phyloP scores from a whole-genome alignment of 192 early-diverging fungal species.

The Mortierella alpina region DNA sequence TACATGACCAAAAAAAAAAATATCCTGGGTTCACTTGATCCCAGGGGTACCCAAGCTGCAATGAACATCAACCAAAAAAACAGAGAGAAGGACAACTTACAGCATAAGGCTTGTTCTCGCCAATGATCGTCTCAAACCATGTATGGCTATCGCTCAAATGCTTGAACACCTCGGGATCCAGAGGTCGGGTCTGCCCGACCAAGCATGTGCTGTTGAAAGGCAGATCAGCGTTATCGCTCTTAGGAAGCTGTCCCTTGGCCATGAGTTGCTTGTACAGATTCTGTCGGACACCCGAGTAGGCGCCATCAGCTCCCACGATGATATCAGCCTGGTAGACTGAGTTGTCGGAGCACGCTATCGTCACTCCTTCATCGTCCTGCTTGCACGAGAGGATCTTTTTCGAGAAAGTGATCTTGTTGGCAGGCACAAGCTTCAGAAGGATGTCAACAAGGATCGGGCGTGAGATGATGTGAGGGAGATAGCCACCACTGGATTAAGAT shows the following conservation, averaged over 20 bases:
- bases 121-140: not conserved
- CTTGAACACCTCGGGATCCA: not conserved
- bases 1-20: too few relatives aligned
- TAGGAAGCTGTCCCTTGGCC: not conserved
- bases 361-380: not conserved
- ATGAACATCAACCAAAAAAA: not conserved
- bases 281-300: constrained; percentile 17
- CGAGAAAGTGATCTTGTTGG: not conserved
- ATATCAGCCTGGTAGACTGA: not conserved
- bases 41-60: not conserved
- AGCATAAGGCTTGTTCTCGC: not conserved
- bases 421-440: too few relatives aligned
- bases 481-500: too few relatives aligned
- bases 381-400: not conserved
- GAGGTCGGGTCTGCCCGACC: constrained; percentile 11
- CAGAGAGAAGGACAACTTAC: constrained; percentile 2
- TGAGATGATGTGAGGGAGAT: not conserved
- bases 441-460: not conserved
- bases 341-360: not conserved
- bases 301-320: not conserved
- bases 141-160: not conserved
- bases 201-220: constrained; percentile 3
- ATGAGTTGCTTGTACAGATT: constrained; percentile 1
- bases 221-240: not conserved
- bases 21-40: too few relatives aligned